A percentile compares a stretch with the other conserved stretches of the same genome.
These are phyloP conservation scores for Umbelopsis sp. DNA, from an alignment of 192 early-diverging fungal genomes.

Conservation along the genomic window DNA sequence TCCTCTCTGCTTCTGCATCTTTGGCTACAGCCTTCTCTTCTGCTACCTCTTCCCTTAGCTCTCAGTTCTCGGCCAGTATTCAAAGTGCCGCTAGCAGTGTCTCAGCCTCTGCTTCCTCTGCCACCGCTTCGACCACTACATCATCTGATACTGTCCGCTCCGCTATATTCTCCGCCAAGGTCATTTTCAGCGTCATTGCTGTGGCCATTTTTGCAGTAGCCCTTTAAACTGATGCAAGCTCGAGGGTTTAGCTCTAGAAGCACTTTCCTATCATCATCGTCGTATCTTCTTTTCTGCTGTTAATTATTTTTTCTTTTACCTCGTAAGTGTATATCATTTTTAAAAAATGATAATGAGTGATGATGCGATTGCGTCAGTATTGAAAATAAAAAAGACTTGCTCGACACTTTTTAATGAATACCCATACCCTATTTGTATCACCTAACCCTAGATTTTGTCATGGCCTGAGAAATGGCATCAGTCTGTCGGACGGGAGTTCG, in stretches of 20 bases:
- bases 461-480: neutral
- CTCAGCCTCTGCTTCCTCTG: neutral
- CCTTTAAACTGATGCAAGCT: neutral
- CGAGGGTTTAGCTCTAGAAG: too few relatives aligned
- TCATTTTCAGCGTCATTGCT: neutral
- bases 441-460: neutral
- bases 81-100: neutral
- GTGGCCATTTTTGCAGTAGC: neutral
- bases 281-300: neutral
- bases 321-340: neutral
- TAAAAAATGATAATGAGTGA: neutral
- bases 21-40: conserved; percentile 17
- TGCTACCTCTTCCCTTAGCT: neutral
- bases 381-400: neutral
- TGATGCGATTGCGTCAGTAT: neutral
- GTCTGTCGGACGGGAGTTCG: neutral
- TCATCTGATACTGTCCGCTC: neutral
- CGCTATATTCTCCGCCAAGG: neutral
- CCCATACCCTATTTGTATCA: too few relatives aligned
- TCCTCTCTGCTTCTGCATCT: neutral
- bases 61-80: conserved; percentile 7
- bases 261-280: neutral
- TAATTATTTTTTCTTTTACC: neutral
- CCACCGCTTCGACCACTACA: neutral
- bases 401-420: neutral